Evolutionary conservation across 202 grass and related monocot species (phyloP), one percentile per base, ranked within the genome.

Genomic region (Sporobolus alterniflorus): DNA sequence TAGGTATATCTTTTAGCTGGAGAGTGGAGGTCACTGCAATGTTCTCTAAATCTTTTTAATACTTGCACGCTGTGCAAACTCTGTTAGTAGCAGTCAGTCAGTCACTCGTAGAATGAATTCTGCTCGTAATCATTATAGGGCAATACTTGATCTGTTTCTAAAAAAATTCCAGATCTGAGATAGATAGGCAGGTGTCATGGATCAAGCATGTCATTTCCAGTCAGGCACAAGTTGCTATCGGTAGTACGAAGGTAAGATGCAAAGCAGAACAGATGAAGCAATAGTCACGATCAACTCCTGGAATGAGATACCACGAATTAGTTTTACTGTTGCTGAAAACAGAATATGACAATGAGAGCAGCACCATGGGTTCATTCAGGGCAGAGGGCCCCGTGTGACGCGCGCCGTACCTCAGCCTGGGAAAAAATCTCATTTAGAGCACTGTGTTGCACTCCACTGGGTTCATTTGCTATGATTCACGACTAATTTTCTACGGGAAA

Each of bases 241-340:
- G 64, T 84, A 88, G 75, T 91, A 91, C 4, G 90, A 91, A 48
- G 88, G 83, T 71, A 83, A 86, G 49, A 89, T 82, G 86, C 88
- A 93, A 64, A 98, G 88, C 49, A 85, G 48, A 76, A 82, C 36
- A 13, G 86, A 87, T 62, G 88, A 76, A 32, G 78, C 46, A 50
- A 69, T 65, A 25, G 92, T 94, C 83, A 91, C 86, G 64, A 94
- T 81, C 62, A 86, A 77, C 67, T 94, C 86, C 92, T 94, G 86
- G 70, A 81, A 89, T 81, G 34, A 80, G 76, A 81, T 89, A 36
- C 64, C 66, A 75, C 62, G 43, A 49, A 74, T 74, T 67, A 56
- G 42, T 57, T 17, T 67, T 46, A 84, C 25, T 80, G 2, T 36
- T 25, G 18, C 70, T n/a, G 20, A 32, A 83, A 86, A 48, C 33